Conservation (phyloP, 2,329 filamentous ascomycete species). For the Trichothecium roseum region DNA sequence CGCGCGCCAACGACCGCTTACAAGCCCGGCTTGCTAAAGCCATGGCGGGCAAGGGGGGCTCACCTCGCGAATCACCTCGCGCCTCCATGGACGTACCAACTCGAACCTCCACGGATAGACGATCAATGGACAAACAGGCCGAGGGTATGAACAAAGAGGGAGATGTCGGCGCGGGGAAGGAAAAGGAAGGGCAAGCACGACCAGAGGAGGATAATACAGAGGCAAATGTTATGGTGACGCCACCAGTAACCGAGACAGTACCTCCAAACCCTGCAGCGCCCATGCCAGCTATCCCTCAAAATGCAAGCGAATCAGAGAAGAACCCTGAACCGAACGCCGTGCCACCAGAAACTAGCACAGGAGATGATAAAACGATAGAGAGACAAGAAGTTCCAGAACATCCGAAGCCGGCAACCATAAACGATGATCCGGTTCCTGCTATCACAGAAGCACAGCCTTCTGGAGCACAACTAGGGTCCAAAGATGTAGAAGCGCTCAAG, state of each 20-base stretch:
- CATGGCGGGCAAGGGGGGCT: constrained; percentile 57
- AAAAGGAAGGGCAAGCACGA: too few species aligned
- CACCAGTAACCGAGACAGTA: background rate
- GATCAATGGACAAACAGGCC: constrained; percentile 12
- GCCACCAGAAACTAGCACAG: constrained; percentile 4
- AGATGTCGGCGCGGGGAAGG: background rate
- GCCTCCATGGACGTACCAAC: constrained; percentile 23
- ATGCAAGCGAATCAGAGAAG: too few species aligned
- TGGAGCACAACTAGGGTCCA: constrained; percentile 1
- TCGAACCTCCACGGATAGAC: constrained; percentile 16
- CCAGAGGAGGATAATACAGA: background rate
- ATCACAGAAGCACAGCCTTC: background rate
- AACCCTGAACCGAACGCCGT: background rate
- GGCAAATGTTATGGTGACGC: background rate
- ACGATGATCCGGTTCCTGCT: background rate
- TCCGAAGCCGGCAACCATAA: background rate
- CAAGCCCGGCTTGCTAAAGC: constrained; percentile 86
- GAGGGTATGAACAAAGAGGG: constrained; percentile 2
- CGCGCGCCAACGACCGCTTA: constrained; percentile 64
- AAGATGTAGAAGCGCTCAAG: constrained; percentile 15
- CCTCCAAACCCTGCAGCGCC: background rate
- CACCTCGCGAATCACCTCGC: constrained; percentile 15
- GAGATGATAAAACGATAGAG: background rate
- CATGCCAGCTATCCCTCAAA: too few species aligned
- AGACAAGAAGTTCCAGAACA: background rate